Evolutionary conservation across 805 yeast genomes (phyloP).

Genomic region (Saccharomyces jurei): DNA sequence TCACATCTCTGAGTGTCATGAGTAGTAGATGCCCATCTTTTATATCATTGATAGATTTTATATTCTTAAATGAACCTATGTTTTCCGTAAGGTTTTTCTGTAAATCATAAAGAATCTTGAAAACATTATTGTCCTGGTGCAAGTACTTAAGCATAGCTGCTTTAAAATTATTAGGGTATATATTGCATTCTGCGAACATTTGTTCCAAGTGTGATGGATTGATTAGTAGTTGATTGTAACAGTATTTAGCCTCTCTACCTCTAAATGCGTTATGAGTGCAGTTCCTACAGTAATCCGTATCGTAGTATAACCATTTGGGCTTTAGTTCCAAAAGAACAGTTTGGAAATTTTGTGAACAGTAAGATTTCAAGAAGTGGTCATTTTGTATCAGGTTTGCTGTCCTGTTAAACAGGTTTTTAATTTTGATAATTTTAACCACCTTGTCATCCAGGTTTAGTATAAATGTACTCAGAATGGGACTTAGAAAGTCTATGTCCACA

Average conservation of each 20-base stretch:
- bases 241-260: constrained; percentile 16
- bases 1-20: constrained; percentile 35
- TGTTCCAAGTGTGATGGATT: constrained; percentile 8
- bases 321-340: constrained; percentile 22
- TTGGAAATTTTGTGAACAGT: not conserved
- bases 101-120: constrained; percentile 13
- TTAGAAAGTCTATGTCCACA: constrained; percentile 1
- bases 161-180: constrained; percentile 12
- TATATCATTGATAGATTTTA: constrained; percentile 8
- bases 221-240: constrained; percentile 13
- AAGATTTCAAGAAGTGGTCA: constrained; percentile 23
- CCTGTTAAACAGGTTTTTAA: constrained; percentile 13
- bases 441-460: constrained; percentile 8
- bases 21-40: constrained; percentile 19
- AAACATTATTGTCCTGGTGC: constrained; percentile 10
- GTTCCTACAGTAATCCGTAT: constrained; percentile 21
- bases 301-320: constrained; percentile 27
- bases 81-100: constrained; percentile 14
- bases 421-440: constrained; percentile 8
- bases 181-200: constrained; percentile 1
- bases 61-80: not conserved
- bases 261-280: constrained; percentile 23
- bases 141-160: constrained; percentile 19
- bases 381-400: constrained; percentile 1
- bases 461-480: constrained; percentile 2